Percentiles rank a stretch among this genome's conserved stretches.
Evolutionary conservation across 1,284 basidiomycete genomes (phyloP).

Genomic region (Microbotryum saponariae): DNA sequence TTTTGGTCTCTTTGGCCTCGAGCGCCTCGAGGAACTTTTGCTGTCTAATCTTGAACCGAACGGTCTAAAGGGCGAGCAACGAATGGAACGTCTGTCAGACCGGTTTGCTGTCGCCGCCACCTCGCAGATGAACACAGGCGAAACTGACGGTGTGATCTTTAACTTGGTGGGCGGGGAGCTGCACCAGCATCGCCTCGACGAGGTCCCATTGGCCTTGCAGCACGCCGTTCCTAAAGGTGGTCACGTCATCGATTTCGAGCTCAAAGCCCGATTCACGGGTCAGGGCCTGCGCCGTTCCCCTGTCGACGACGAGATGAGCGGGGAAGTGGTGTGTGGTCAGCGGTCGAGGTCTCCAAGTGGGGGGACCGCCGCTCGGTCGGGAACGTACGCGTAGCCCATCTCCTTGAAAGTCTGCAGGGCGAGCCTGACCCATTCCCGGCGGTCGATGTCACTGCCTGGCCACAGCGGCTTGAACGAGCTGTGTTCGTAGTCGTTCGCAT

Average conservation of each 20-base stretch:
- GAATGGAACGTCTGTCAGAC: neutral
- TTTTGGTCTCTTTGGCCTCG: constrained; percentile 69
- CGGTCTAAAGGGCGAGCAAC: constrained; percentile 48
- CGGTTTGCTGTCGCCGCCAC: neutral
- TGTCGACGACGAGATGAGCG: constrained; percentile 40
- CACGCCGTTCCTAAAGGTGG: constrained; percentile 72
- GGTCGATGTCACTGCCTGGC: constrained; percentile 51
- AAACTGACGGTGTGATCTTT: constrained; percentile 20
- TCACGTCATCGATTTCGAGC: constrained; percentile 70
- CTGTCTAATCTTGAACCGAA: constrained; percentile 76
- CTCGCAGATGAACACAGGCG: neutral
- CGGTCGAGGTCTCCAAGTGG: neutral
- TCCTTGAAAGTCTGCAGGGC: constrained; percentile 85
- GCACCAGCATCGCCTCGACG: constrained; percentile 63
- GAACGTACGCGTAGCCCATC: constrained; percentile 82
- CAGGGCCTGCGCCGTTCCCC: constrained; percentile 77
- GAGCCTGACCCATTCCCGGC: constrained; percentile 84
- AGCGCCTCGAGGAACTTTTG: constrained; percentile 96
- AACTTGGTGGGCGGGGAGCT: constrained; percentile 35
- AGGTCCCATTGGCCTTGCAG: constrained; percentile 75
- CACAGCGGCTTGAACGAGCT: constrained; percentile 41
- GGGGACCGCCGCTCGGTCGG: neutral
- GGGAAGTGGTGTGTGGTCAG: too few species aligned
- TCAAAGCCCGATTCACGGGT: constrained; percentile 87
- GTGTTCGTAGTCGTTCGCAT: constrained; percentile 20